A percentile compares a stretch with the other conserved stretches of the same genome.
Evolutionary conservation across 768 basidiomycete species (phyloP).

Genomic region (Xerocomellus amylosporus): DNA sequence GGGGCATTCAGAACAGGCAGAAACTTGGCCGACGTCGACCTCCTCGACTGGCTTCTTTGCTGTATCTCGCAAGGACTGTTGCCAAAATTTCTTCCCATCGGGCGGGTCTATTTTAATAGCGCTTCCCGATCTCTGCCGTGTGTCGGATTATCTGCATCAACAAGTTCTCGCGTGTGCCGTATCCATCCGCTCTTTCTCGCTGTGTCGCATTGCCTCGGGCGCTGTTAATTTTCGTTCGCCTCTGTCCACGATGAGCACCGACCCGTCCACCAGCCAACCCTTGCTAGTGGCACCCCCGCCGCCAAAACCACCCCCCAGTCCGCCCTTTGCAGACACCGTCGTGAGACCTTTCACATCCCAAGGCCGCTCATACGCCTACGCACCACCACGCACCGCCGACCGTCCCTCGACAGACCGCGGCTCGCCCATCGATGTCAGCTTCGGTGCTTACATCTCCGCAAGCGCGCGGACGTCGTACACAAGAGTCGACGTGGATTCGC

Average conservation of each 20-base stretch:
- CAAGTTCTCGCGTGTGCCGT: not conserved
- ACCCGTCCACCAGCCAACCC: not conserved
- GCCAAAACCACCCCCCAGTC: conserved; percentile 9
- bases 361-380: conserved; percentile 14
- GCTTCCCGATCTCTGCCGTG: not conserved
- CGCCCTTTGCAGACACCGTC: conserved; percentile 26
- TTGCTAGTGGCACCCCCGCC: conserved; percentile 1
- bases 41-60: too few relatives aligned
- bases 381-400: conserved; percentile 3
- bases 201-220: not conserved
- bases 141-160: not conserved
- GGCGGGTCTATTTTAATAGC: too few relatives aligned
- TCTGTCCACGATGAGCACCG: not conserved
- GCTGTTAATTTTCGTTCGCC: not conserved
- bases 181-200: not conserved
- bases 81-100: too few relatives aligned
- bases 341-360: conserved; percentile 31
- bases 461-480: conserved; percentile 55
- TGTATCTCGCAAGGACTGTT: too few relatives aligned
- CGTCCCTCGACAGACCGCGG: conserved; percentile 21
- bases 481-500: conserved; percentile 41
- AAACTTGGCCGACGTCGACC: too few relatives aligned
- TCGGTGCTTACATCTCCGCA: conserved; percentile 34
- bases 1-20: too few relatives aligned
- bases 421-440: conserved; percentile 1